Percentiles rank a stretch among this genome's conserved stretches.
Conservation (phyloP, 2,329 filamentous ascomycete genomes). For the Fusarium dimerum region DNA sequence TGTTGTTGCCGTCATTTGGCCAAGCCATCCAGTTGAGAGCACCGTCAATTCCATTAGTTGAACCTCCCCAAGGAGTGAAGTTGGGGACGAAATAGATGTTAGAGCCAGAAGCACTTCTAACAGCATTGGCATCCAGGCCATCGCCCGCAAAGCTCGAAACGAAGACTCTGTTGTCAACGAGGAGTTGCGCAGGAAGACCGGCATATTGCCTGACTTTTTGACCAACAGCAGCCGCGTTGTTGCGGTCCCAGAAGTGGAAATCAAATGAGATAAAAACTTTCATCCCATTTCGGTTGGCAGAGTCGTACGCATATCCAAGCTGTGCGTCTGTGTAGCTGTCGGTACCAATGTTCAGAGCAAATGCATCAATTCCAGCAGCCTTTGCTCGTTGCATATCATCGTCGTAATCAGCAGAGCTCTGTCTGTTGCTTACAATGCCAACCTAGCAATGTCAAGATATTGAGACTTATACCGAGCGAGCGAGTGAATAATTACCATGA, state of each 20-base stretch:
- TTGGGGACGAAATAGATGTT: slow-evolving; percentile 53
- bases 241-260: slow-evolving; percentile 48
- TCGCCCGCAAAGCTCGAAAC: slow-evolving; percentile 56
- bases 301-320: slow-evolving; percentile 50
- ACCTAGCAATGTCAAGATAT: slow-evolving; percentile 32
- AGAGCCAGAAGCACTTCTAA: slow-evolving; percentile 43
- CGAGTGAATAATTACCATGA: slow-evolving; percentile 9
- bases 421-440: slow-evolving; percentile 45
- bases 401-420: slow-evolving; percentile 45
- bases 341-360: slow-evolving; percentile 51
- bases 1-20: slow-evolving; percentile 48
- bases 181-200: slow-evolving; percentile 46
- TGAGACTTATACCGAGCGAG: no score
- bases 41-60: slow-evolving; percentile 44
- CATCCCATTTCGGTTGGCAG: slow-evolving; percentile 47
- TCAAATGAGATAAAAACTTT: slow-evolving; percentile 60
- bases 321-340: slow-evolving; percentile 48
- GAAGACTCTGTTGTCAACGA: slow-evolving; percentile 50
- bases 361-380: slow-evolving; percentile 46
- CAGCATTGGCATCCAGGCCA: slow-evolving; percentile 43
- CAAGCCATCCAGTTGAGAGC: slow-evolving; percentile 50
- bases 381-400: slow-evolving; percentile 48
- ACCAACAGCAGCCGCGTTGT: slow-evolving; percentile 42
- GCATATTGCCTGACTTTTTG: slow-evolving; percentile 48
- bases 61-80: slow-evolving; percentile 43